Evolutionary conservation across 805 yeast species (phyloP).

Genomic region (Blastobotrys robertii): DNA sequence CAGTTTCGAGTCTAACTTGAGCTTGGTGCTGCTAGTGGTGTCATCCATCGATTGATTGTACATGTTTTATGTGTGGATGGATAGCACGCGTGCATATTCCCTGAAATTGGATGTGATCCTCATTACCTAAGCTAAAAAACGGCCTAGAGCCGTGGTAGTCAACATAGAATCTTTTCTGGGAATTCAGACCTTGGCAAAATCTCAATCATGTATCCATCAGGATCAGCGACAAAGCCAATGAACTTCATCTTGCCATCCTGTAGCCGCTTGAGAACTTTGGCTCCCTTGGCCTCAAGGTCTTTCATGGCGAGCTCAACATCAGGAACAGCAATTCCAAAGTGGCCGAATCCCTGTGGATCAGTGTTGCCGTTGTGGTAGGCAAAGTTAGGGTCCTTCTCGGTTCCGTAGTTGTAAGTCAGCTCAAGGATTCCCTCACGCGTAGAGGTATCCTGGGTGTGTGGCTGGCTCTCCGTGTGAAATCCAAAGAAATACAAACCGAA

Average conservation of each 20-base stretch:
- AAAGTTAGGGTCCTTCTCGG: slow-evolving; percentile 69
- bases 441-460: slow-evolving; percentile 32
- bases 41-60: too few species aligned
- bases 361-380: slow-evolving; percentile 78
- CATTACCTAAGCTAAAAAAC: too few species aligned
- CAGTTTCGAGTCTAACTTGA: too few species aligned
- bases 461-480: slow-evolving; percentile 39
- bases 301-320: slow-evolving; percentile 48
- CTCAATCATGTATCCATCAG: slow-evolving; percentile 85
- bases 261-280: slow-evolving; percentile 36
- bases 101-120: too few species aligned
- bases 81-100: too few species aligned
- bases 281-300: slow-evolving; percentile 37
- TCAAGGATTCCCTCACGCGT: slow-evolving; percentile 66
- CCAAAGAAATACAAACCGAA: slow-evolving; percentile 85
- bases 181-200: slow-evolving; percentile 39
- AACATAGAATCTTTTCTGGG: slow-evolving; percentile 14
- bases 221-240: slow-evolving; percentile 76
- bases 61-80: too few species aligned
- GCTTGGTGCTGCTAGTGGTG: too few species aligned
- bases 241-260: slow-evolving; percentile 41
- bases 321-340: slow-evolving; percentile 62
- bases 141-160: neutral
- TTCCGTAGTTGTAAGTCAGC: slow-evolving; percentile 93
- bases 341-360: slow-evolving; percentile 76